Conservation (phyloP, 83 land plant genomes). For the Isoetes engelmannii region DNA sequence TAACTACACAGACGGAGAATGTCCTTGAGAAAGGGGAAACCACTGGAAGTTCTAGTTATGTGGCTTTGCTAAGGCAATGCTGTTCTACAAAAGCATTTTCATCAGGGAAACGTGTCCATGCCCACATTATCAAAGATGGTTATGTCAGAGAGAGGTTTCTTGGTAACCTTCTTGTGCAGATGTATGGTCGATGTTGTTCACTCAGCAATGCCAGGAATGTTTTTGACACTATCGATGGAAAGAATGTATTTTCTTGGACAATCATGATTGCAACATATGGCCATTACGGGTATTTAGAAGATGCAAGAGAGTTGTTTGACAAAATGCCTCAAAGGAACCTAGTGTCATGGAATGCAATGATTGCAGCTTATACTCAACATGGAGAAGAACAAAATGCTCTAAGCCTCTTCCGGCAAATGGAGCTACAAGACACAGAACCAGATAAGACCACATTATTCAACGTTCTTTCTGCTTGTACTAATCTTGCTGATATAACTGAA, state of each 20-base stretch:
- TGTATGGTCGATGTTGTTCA: slow-evolving; percentile 1
- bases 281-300: neutral
- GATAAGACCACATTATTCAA: slow-evolving; percentile 21
- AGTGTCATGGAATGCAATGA: slow-evolving; percentile 42
- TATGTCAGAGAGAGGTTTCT: slow-evolving; percentile 2
- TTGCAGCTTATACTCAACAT: slow-evolving; percentile 21
- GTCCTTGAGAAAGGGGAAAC: too few species aligned
- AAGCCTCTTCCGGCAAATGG: slow-evolving; percentile 28
- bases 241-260: slow-evolving; percentile 11
- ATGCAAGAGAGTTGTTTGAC: slow-evolving; percentile 29
- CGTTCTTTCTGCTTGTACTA: slow-evolving; percentile 18
- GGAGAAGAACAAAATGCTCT: slow-evolving; percentile 23
- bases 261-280: neutral
- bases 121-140: neutral
- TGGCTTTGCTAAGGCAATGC: too few species aligned
- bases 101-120: too few species aligned
- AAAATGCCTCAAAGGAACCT: slow-evolving; percentile 31
- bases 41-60: too few species aligned
- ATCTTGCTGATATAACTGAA: slow-evolving; percentile 1
- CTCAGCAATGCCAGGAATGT: neutral
- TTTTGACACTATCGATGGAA: neutral
- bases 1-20: too few species aligned
- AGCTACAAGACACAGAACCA: slow-evolving; percentile 13
- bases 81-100: too few species aligned
- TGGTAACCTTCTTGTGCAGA: slow-evolving; percentile 2